Evolutionary conservation across 2,329 filamentous ascomycete genomes (phyloP).

Genomic region (Penicillium frequentans): DNA sequence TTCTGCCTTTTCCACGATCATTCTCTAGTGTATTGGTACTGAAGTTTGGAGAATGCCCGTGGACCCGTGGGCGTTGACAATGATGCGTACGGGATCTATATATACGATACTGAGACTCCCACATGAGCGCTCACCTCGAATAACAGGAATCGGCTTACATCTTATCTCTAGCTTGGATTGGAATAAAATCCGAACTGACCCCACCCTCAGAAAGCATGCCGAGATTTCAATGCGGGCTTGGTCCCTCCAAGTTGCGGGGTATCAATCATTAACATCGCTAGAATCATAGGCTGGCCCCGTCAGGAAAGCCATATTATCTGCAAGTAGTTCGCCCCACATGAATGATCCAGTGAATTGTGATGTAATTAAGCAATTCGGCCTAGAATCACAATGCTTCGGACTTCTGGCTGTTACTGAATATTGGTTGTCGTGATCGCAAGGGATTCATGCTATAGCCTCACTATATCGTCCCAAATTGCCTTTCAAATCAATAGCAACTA

Average conservation of each 20-base stretch:
- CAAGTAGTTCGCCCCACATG: background rate
- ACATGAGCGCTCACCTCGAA: background rate
- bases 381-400: background rate
- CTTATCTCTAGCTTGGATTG: background rate
- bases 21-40: background rate
- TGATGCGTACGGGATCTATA: background rate
- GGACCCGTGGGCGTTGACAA: background rate
- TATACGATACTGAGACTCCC: background rate
- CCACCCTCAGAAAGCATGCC: background rate
- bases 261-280: background rate
- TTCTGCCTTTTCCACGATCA: constrained; percentile 3
- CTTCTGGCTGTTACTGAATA: background rate
- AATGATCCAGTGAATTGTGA: background rate
- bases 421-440: background rate
- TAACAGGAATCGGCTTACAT: background rate
- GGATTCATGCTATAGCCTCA: background rate
- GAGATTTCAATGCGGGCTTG: background rate
- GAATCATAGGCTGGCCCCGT: too few relatives aligned
- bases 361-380: background rate
- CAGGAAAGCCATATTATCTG: background rate
- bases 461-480: too few relatives aligned
- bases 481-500: too few relatives aligned
- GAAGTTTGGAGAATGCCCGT: background rate
- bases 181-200: background rate
- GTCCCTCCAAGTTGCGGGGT: background rate